A percentile compares a stretch with the other conserved stretches of the same genome.
Evolutionary conservation across 768 basidiomycete species (phyloP).

Genomic region (Gelatoporia subvermispora): DNA sequence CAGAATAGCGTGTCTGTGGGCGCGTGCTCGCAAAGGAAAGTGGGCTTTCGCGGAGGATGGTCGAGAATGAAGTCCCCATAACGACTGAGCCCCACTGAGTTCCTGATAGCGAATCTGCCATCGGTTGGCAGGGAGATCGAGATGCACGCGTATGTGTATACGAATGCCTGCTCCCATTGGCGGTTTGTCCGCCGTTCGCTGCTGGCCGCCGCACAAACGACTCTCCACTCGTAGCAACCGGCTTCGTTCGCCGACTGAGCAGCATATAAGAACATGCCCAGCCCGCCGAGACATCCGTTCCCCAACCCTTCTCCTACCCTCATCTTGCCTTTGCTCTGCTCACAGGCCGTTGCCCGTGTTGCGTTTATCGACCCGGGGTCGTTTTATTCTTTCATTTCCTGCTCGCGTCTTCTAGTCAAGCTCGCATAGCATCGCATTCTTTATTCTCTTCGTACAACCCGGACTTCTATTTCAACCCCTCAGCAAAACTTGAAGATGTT

Average conservation of each 20-base stretch:
- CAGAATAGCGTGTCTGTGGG: too few species aligned
- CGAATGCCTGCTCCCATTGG: background rate
- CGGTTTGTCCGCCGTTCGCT: too few species aligned
- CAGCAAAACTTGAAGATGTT: slow-evolving; percentile 33
- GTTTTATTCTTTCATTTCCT: slow-evolving; percentile 33
- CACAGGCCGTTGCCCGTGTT: slow-evolving; percentile 38
- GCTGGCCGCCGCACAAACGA: background rate
- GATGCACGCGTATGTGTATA: background rate
- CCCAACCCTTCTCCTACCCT: slow-evolving; percentile 14
- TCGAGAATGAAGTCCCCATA: too few species aligned
- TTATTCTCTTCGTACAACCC: slow-evolving; percentile 18
- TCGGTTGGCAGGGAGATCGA: slow-evolving; percentile 5
- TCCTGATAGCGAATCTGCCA: background rate
- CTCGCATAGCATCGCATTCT: slow-evolving; percentile 29
- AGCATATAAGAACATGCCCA: slow-evolving; percentile 13
- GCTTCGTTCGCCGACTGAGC: background rate
- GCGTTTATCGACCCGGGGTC: slow-evolving; percentile 53
- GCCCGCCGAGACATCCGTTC: slow-evolving; percentile 1
- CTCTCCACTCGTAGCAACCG: background rate
- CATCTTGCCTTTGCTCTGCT: slow-evolving; percentile 21
- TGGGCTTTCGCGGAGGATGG: too few species aligned
- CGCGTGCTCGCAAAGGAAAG: too few species aligned
- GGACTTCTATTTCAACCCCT: slow-evolving; percentile 17
- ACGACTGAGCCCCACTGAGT: too few species aligned
- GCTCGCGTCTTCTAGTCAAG: slow-evolving; percentile 17